Conservation (phyloP, 73 alveolate species). For the Diophrys appendiculata region DNA sequence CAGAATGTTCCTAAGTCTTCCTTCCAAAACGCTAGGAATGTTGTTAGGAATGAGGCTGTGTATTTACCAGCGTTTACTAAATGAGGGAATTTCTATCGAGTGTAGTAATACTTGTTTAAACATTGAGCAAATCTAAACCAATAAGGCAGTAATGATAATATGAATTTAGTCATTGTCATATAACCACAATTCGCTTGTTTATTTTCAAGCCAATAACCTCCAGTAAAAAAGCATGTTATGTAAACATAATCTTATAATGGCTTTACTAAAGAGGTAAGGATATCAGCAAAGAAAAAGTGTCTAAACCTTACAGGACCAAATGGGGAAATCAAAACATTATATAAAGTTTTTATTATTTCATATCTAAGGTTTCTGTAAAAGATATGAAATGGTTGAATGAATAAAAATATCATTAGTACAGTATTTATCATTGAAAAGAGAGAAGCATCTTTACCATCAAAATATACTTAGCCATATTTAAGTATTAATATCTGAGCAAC, state of each 20-base stretch:
- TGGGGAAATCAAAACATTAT: constrained; percentile 22
- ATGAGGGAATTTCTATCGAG: constrained; percentile 83
- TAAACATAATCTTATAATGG: constrained; percentile 41
- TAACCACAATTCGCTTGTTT: not conserved
- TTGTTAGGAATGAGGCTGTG: constrained; percentile 25
- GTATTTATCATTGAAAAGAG: constrained; percentile 14
- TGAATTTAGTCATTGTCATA: not conserved
- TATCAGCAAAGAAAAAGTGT: constrained; percentile 68
- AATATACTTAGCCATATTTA: constrained; percentile 8
- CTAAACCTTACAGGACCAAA: constrained; percentile 60
- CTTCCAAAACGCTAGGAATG: not conserved
- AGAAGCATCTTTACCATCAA: constrained; percentile 10
- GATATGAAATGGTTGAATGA: constrained; percentile 5
- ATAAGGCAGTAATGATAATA: constrained; percentile 48
- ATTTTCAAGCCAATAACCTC: not conserved
- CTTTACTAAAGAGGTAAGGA: constrained; percentile 58
- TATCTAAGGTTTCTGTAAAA: constrained; percentile 31
- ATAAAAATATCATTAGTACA: not conserved
- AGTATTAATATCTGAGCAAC: constrained; percentile 34
- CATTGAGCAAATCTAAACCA: constrained; percentile 82
- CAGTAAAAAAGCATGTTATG: not conserved
- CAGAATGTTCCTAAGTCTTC: not conserved
- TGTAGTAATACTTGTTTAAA: constrained; percentile 68
- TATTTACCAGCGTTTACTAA: constrained; percentile 82
- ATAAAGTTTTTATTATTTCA: constrained; percentile 15